Evolutionary conservation across 2,329 filamentous ascomycete species (phyloP).

Genomic region (Cercospora sp.): DNA sequence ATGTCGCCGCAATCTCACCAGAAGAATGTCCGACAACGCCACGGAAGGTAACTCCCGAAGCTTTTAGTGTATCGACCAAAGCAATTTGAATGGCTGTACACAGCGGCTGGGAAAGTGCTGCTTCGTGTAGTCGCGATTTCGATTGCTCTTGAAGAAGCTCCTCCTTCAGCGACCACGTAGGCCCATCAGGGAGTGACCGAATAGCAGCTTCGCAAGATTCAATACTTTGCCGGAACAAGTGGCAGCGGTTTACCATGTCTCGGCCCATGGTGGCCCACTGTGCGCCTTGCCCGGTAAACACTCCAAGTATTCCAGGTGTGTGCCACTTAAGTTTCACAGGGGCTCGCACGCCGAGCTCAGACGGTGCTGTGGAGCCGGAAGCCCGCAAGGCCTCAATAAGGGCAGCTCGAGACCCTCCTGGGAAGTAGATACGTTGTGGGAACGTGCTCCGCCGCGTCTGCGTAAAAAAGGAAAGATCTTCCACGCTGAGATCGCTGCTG

Average conservation of each 20-base stretch:
- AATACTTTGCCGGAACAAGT: slow-evolving; percentile 26
- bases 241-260: slow-evolving; percentile 27
- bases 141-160: slow-evolving; percentile 50
- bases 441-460: slow-evolving; percentile 25
- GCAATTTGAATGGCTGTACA: slow-evolving; percentile 59
- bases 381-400: slow-evolving; percentile 15
- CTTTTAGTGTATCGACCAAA: slow-evolving; percentile 44
- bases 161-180: slow-evolving; percentile 34
- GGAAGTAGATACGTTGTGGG: slow-evolving; percentile 18
- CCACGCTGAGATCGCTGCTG: not conserved
- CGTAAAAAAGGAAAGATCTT: slow-evolving; percentile 23
- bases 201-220: slow-evolving; percentile 21
- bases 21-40: slow-evolving; percentile 38
- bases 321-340: slow-evolving; percentile 19
- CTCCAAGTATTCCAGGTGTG: slow-evolving; percentile 22
- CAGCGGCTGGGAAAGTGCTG: slow-evolving; percentile 52
- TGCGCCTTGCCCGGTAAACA: slow-evolving; percentile 43
- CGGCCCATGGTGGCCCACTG: slow-evolving; percentile 37
- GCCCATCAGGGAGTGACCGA: slow-evolving; percentile 17
- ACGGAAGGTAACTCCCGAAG: slow-evolving; percentile 28
- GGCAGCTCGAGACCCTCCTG: slow-evolving; percentile 15
- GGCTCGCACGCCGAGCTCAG: slow-evolving; percentile 19
- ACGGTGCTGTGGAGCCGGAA: slow-evolving; percentile 6
- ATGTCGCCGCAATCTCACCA: slow-evolving; percentile 41
- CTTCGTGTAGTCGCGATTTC: slow-evolving; percentile 28